Evolutionary conservation across 192 early-diverging fungal genomes (phyloP).

Genomic region (Entomortierella parvispora): DNA sequence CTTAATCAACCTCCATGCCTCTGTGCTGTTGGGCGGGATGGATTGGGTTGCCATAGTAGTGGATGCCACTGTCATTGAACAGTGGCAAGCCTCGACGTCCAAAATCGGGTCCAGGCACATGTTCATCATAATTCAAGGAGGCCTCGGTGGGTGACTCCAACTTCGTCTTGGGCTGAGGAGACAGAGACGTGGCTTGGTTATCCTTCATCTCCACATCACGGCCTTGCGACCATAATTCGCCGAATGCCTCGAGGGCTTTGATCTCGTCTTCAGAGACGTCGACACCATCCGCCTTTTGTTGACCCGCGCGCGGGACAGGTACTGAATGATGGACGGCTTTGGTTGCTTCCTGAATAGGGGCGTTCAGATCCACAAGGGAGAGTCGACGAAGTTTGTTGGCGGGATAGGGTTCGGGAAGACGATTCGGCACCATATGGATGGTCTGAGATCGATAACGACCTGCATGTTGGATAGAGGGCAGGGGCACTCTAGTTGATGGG

Average conservation of each 20-base stretch:
- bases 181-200: not conserved
- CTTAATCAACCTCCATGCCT: no score
- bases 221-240: constrained; percentile 50
- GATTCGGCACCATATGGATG: not conserved
- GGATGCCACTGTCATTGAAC: no score
- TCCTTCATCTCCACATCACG: constrained; percentile 34
- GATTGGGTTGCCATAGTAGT: no score
- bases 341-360: constrained; percentile 38
- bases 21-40: no score
- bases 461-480: constrained; percentile 1
- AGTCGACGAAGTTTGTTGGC: constrained; percentile 29
- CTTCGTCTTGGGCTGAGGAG: not conserved
- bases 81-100: no score
- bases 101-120: no score
- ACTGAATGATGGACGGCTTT: constrained; percentile 20
- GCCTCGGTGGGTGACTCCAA: not conserved
- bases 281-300: constrained; percentile 6
- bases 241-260: constrained; percentile 44
- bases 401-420: constrained; percentile 5
- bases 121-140: no score
- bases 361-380: constrained; percentile 42
- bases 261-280: constrained; percentile 48
- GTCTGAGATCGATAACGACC: constrained; percentile 35
- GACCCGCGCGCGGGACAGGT: not conserved
- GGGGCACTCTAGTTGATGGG: constrained; percentile 21